These are phyloP conservation scores for Neurospora sp. DNA, from an alignment of 495 filamentous ascomycete genomes.

Conservation along the genomic window DNA sequence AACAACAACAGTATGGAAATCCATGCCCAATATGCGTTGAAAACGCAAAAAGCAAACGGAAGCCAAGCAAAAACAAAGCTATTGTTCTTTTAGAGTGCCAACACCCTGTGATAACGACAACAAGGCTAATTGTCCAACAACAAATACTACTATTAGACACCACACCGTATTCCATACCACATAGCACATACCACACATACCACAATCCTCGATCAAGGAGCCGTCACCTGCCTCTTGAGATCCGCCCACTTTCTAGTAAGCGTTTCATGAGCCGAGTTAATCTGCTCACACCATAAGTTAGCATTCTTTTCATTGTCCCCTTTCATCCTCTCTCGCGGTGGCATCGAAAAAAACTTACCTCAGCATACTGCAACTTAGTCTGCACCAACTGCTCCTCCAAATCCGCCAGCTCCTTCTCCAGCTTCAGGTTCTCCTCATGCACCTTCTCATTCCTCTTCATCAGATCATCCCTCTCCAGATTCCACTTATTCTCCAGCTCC, in stretches of 20 bases:
- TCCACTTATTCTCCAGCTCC: constrained; percentile 75
- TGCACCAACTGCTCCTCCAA: constrained; percentile 91
- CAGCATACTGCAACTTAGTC: constrained; percentile 90
- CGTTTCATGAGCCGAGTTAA: constrained; percentile 62
- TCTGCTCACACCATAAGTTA: constrained; percentile 32
- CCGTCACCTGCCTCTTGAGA: constrained; percentile 48
- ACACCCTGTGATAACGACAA: background rate
- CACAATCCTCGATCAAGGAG: constrained; percentile 10
- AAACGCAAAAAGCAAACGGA: background rate
- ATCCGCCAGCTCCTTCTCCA: constrained; percentile 86
- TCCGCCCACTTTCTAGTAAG: constrained; percentile 74
- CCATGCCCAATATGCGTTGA: background rate
- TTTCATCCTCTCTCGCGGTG: background rate
- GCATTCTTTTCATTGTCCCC: constrained; percentile 8
- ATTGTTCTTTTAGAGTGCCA: background rate
- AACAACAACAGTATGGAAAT: background rate
- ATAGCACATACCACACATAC: background rate
- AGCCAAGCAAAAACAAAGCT: background rate
- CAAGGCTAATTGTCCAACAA: background rate
- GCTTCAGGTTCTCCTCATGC: constrained; percentile 78
- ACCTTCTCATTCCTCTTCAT: constrained; percentile 90
- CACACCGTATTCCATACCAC: background rate
- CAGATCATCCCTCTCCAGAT: constrained; percentile 80
- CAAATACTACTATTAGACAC: background rate
- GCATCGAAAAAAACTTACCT: constrained; percentile 48